Base-by-base conservation (phyloP, 2,329 filamentous ascomycete species). In the Clonostachys chloroleuca region DNA sequence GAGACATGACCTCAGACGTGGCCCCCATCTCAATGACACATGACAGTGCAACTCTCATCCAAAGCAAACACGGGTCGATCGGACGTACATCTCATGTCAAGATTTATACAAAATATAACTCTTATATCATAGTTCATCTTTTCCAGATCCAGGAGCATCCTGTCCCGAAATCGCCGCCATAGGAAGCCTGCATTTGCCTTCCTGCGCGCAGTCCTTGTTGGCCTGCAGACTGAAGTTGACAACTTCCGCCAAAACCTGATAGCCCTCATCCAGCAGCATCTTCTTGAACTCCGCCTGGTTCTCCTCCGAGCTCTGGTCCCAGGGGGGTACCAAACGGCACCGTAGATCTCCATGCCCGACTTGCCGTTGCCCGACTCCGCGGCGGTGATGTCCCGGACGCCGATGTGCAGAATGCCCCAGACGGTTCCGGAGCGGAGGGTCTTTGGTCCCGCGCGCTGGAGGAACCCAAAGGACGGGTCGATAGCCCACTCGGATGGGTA, bases 401-500 rank as follows among this genome's bases (percentile, higher is more conserved):
- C 43, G 33, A 45, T 45, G 43, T 45, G 43, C 43, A 45, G 35
- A 5, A 45, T 34, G 16, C 43, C 43, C 33, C 33, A 45, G 12
- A 33, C 33, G n/a, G n/a, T 39, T 6, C 43, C 43, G 5, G 30
- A 36, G 12, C 16, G 14, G 16, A 45, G 43, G 16, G 35, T 37
- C 43, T 45, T 45, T 12, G 34, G 43, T 6, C 43, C 43, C 16
- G 30, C 16, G 16, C 43, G 43, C 33, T 45, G 43, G 18, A 45
- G 35, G 30, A 45, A 34, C n/a, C 30, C 33, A 34, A 34, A 36
- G 30, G 17, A 17, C 24, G 24, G 24, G 33, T 18, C 17, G 35
- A 45, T 36, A 17, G n/a, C 35, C 43, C 43, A 45, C 17, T 45
- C 43, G 34, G 17, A 16, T 14, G 43, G 43, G 43, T 45, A 45